A percentile compares a stretch with the other conserved stretches of the same genome.
Evolutionary conservation across 768 basidiomycete species (phyloP).

Genomic region (Rhizopogon roseolus): DNA sequence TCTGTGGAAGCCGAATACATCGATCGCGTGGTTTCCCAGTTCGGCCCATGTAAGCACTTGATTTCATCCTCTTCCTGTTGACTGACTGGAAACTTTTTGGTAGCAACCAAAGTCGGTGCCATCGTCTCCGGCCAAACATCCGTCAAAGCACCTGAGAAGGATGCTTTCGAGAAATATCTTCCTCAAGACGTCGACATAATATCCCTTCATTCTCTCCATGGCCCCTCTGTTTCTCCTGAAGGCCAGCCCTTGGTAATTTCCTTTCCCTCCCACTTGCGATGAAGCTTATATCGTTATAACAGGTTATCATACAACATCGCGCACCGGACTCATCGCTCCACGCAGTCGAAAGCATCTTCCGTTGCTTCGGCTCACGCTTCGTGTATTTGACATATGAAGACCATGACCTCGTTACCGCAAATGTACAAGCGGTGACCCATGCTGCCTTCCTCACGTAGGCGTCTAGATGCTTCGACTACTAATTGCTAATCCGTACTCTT

Average conservation of each 20-base stretch:
- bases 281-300: constrained; percentile 1
- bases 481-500: constrained; percentile 5
- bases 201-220: constrained; percentile 93
- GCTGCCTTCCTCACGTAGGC: constrained; percentile 91
- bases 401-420: constrained; percentile 94
- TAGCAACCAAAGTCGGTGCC: constrained; percentile 89
- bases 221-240: constrained; percentile 80
- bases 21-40: constrained; percentile 75
- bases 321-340: constrained; percentile 66
- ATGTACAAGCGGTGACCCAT: constrained; percentile 97
- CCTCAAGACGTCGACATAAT: constrained; percentile 86
- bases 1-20: constrained; percentile 92
- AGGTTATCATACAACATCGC: constrained; percentile 90
- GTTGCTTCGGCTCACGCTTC: constrained; percentile 75
- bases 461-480: background rate
- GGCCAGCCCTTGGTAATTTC: constrained; percentile 83
- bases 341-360: constrained; percentile 79
- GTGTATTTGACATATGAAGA: constrained; percentile 96
- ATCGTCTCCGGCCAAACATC: constrained; percentile 95
- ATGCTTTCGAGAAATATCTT: constrained; percentile 84
- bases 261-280: background rate
- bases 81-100: background rate
- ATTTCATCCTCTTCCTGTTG: background rate
- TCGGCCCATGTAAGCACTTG: constrained; percentile 75
- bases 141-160: constrained; percentile 91